These are phyloP conservation scores for Talaromyces nanjingensis DNA, from an alignment of 495 filamentous ascomycete genomes.

Conservation along the genomic window DNA sequence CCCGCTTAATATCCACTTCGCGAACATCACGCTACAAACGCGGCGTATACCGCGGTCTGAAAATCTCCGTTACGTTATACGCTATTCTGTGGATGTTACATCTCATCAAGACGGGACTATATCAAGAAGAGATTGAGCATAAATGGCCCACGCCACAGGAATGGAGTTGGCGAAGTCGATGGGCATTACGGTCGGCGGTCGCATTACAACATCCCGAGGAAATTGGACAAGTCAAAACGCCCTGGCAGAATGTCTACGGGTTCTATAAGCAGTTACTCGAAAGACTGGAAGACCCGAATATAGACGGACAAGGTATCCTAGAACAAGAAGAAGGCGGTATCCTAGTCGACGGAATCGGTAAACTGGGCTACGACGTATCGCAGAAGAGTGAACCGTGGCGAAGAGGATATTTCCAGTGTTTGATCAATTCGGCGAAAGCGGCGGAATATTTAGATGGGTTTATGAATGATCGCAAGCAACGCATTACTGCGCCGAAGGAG, in stretches of 20 bases:
- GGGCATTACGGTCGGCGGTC: slow-evolving; percentile 51
- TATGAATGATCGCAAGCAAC: slow-evolving; percentile 59
- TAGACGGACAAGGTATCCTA: slow-evolving; percentile 59
- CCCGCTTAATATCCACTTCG: slow-evolving; percentile 71
- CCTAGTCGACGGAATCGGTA: slow-evolving; percentile 46
- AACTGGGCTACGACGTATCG: slow-evolving; percentile 60
- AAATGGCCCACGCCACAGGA: slow-evolving; percentile 67
- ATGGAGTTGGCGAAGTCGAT: slow-evolving; percentile 59
- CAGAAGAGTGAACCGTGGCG: slow-evolving; percentile 74
- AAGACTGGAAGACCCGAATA: slow-evolving; percentile 54
- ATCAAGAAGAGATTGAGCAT: slow-evolving; percentile 65
- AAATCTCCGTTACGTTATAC: slow-evolving; percentile 47
- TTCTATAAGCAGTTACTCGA: slow-evolving; percentile 47
- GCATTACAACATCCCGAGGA: slow-evolving; percentile 47
- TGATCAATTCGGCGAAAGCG: slow-evolving; percentile 68
- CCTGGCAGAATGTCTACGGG: slow-evolving; percentile 56
- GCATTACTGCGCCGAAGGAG: slow-evolving; percentile 58
- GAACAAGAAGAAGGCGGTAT: slow-evolving; percentile 52
- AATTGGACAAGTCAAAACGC: slow-evolving; percentile 42
- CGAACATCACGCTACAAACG: slow-evolving; percentile 59
- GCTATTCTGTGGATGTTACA: slow-evolving; percentile 44
- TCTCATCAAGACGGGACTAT: slow-evolving; percentile 48
- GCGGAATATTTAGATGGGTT: slow-evolving; percentile 77
- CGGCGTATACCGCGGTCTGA: slow-evolving; percentile 55
- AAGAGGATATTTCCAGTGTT: slow-evolving; percentile 69